Conservation (phyloP, 441 rosid species). For the Pelargonium fulgidum region DNA sequence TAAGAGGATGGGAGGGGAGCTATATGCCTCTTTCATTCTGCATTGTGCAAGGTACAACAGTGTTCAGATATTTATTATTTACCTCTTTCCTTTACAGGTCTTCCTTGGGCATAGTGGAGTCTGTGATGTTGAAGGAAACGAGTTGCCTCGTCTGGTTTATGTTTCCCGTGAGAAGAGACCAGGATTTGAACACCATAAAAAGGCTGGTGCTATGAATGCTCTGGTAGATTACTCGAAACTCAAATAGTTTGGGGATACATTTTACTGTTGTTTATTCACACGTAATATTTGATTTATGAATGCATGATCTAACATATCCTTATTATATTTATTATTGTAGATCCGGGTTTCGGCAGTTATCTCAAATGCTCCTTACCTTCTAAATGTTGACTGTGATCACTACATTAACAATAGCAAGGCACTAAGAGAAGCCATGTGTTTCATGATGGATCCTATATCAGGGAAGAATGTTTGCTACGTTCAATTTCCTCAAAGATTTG, state of each 20-base stretch:
- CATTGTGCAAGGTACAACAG: not conserved
- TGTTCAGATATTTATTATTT: not conserved
- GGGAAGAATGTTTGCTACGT: slow-evolving; percentile 88
- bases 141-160: slow-evolving; percentile 76
- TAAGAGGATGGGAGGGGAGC: not conserved
- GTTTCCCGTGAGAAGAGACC: slow-evolving; percentile 98
- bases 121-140: slow-evolving; percentile 75
- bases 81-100: slow-evolving; percentile 36
- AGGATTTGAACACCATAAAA: slow-evolving; percentile 92
- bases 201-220: slow-evolving; percentile 97
- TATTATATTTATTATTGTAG: slow-evolving; percentile 29
- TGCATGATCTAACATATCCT: slow-evolving; percentile 13
- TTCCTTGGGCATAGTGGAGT: slow-evolving; percentile 83
- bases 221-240: slow-evolving; percentile 37
- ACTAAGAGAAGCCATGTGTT: slow-evolving; percentile 93
- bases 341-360: slow-evolving; percentile 77
- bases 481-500: slow-evolving; percentile 94
- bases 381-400: slow-evolving; percentile 94
- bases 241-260: not conserved
- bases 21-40: not conserved
- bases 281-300: not conserved
- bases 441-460: slow-evolving; percentile 89
- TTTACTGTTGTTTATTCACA: not conserved
- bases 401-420: slow-evolving; percentile 91
- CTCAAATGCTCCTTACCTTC: slow-evolving; percentile 80